Base-by-base conservation (phyloP, 257 asterid species). In the Rehmannia glutinosa region DNA sequence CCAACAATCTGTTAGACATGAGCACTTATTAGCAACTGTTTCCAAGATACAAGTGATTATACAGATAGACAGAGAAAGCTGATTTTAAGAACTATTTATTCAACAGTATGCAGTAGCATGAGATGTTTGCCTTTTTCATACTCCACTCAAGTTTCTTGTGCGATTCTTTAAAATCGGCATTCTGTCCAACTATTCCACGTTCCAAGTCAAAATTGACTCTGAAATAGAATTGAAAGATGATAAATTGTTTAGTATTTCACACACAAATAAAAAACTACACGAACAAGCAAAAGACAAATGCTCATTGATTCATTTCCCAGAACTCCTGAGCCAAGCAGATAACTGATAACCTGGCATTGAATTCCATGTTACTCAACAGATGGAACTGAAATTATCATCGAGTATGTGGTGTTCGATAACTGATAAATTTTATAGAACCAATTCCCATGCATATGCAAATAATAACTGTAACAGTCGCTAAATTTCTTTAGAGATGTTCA, bases 131-230 rank as follows among this genome's bases (percentile, higher is more conserved):
- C 97, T 94, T 94, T 87, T 94, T 94, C 84, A 91, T 36, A 77
- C 38, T 85, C 99, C 99, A 94, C 76, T 94, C 97, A 9, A 94
- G 92, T 73, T 72, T 94, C 86, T 33, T 82, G 63, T 82, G 87
- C 8, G 96, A 85, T 80, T 94, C 99, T 74, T 88, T 94, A 77
- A 94, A 94, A 82, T 91, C 98, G 62, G 99, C 94, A 21, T 76
- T 77, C 70, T 91, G 99, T 46, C 99, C 97, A 82, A 66, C 90
- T 71, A 86, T 81, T 71, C 97, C 95, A 58, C 88, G 86, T 73
- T 94, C 99, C 95, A 94, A 53, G 73, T 88, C 99, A 68, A 94
- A 94, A 78, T 85, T 91, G 41, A 84, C 97, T 75, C 97, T 91
- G 90, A 60, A 78, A 75, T 64, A 41, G 57, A 69, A 42, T 27